These are phyloP conservation scores for Solanum rostratum DNA, from an alignment of 257 asterid genomes.

Conservation along the genomic window DNA sequence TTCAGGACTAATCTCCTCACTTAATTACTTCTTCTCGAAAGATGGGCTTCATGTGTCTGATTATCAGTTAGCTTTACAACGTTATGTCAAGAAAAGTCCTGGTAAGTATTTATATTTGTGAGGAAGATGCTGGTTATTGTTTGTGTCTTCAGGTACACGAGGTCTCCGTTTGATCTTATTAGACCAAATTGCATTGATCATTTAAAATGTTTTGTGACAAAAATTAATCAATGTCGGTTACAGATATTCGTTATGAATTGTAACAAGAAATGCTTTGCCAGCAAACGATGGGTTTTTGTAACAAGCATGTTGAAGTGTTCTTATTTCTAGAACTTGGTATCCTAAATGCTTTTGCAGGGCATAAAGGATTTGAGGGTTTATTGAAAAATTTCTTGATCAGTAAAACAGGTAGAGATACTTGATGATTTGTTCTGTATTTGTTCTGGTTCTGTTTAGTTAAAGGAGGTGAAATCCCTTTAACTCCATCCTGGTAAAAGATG, in stretches of 20 bases:
- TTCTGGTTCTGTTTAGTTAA: background rate
- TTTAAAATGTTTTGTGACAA: background rate
- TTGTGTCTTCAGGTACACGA: background rate
- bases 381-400: background rate
- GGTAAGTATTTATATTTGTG: conserved; percentile 26
- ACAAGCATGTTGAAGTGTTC: background rate
- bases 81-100: conserved; percentile 41
- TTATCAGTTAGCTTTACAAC: conserved; percentile 64
- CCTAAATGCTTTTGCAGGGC: background rate
- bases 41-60: conserved; percentile 57
- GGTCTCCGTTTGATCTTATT: background rate
- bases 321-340: background rate
- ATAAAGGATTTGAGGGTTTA: background rate
- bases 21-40: conserved; percentile 70
- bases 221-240: background rate
- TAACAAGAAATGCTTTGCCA: background rate
- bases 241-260: background rate
- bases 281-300: background rate
- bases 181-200: background rate
- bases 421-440: background rate
- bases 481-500: background rate
- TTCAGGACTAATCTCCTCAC: conserved; percentile 78
- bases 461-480: background rate
- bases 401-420: background rate
- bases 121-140: background rate